Evolutionary conservation across 345 rosid genomes (phyloP), one percentile per base, ranked within the genome.

Genomic region (Nephelium lappaceum): DNA sequence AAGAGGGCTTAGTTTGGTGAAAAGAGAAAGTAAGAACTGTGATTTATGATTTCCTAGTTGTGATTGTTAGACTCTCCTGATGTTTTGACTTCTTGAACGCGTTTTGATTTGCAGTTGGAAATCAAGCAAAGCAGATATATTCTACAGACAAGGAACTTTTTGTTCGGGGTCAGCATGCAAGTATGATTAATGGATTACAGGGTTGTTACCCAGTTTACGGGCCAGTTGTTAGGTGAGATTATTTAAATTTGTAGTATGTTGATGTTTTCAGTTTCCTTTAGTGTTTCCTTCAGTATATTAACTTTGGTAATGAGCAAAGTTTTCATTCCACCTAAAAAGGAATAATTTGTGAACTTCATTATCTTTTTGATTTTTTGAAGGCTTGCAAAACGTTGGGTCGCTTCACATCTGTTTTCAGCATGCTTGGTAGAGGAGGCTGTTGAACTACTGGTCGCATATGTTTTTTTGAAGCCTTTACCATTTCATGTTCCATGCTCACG

Each of bases 331-430:
- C 14, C 19, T 6, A 65, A 64, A 11, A 47, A 39, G 38, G n/a
- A 27, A 31, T 27, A 47, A 2, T 42, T 61, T 65, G 49, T 71
- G 57, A 68, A 43, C 39, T 63, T 76, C 18, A 62, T 42, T 82
- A n/a, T 67, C 11, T 9, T 42, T 18, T 2, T 45, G 11, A 49
- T 19, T 58, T 49, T 53, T 9, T 80, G 61, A 81, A 95, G 99
- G 95, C 91, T 95, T 84, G 99, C 95, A 74, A 95, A 95, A 82
- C 86, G 99, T 79, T 93, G 98, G 99, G 89, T 94, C 74, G 87
- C 93, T 82, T 85, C 98, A 4, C 99, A 93, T 89, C 83, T 93
- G 71, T 95, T 92, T 89, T 95, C 99, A 65, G 92, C 96, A 68
- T 92, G 97, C 83, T 86, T 95, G 86, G 88, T 64, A 31, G 99